These are phyloP conservation scores for Petunia hybrid DNA, from an alignment of 305 asterid species.

Conservation along the genomic window DNA sequence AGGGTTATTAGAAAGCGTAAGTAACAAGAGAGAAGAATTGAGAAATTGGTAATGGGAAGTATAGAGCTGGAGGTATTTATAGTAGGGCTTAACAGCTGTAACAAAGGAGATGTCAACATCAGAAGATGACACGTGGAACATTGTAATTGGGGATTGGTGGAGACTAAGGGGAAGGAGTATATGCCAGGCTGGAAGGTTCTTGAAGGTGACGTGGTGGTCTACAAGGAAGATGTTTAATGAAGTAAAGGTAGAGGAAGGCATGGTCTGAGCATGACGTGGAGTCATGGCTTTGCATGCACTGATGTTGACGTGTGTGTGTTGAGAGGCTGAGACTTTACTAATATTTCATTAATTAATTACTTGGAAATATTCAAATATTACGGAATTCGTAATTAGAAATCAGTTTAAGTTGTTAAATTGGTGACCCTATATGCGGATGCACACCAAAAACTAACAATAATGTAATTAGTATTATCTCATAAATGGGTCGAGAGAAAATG, in stretches of 20 bases:
- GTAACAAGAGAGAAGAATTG: neutral
- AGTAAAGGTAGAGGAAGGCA: neutral
- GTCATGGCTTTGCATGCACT: slow-evolving; percentile 1
- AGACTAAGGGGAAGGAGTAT: neutral
- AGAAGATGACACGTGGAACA: slow-evolving; percentile 39
- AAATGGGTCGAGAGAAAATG: too few species aligned
- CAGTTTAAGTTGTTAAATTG: too few species aligned
- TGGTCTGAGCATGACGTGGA: neutral
- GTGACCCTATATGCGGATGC: too few species aligned
- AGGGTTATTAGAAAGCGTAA: neutral
- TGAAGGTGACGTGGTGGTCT: slow-evolving; percentile 43
- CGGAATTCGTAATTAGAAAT: too few species aligned
- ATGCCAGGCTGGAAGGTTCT: slow-evolving; percentile 60
- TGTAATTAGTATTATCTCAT: too few species aligned
- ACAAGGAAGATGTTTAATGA: neutral
- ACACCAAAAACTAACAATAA: too few species aligned
- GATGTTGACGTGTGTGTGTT: neutral
- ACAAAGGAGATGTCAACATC: slow-evolving; percentile 36
- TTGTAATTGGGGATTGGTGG: slow-evolving; percentile 27
- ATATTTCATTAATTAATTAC: too few species aligned
- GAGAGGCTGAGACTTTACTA: too few species aligned
- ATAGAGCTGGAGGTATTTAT: neutral
- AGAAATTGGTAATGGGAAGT: neutral
- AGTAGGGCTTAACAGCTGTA: slow-evolving; percentile 22
- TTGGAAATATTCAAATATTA: too few species aligned